Evolutionary conservation across 1,139 yeast genomes (phyloP).

Genomic region (Nakaseomyces uthaithaninus): DNA sequence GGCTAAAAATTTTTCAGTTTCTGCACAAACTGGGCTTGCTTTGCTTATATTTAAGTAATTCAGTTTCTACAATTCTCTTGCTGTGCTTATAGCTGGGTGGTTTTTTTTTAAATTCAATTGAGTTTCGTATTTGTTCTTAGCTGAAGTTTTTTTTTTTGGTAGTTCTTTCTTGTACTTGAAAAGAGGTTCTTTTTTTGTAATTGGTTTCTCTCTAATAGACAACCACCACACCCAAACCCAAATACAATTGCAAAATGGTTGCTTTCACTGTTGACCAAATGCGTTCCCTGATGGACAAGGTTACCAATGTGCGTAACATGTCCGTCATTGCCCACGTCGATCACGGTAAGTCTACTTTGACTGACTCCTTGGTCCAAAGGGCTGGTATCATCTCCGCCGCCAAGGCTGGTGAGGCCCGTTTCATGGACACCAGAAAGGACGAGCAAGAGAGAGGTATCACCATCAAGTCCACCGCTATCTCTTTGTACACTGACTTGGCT

Average conservation of each 20-base stretch:
- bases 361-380: constrained; percentile 97
- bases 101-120: too few relatives aligned
- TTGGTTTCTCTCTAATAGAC: not conserved
- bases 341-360: constrained; percentile 99
- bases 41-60: too few relatives aligned
- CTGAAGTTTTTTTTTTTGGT: too few relatives aligned
- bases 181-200: not conserved
- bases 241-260: constrained; percentile 29
- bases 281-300: constrained; percentile 99
- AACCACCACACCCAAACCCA: constrained; percentile 10
- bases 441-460: constrained; percentile 99
- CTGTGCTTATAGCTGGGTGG: too few relatives aligned
- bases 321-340: constrained; percentile 99
- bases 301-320: constrained; percentile 99
- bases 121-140: too few relatives aligned
- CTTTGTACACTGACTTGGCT: constrained; percentile 81
- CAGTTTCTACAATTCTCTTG: too few relatives aligned
- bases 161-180: too few relatives aligned
- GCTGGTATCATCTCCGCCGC: constrained; percentile 99
- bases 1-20: too few relatives aligned
- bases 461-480: constrained; percentile 97
- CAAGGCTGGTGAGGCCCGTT: constrained; percentile 99
- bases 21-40: too few relatives aligned
- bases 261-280: constrained; percentile 61
- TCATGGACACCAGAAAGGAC: constrained; percentile 99